These are phyloP conservation scores for Candida awuae DNA, from an alignment of 805 yeast species.

Conservation along the genomic window DNA sequence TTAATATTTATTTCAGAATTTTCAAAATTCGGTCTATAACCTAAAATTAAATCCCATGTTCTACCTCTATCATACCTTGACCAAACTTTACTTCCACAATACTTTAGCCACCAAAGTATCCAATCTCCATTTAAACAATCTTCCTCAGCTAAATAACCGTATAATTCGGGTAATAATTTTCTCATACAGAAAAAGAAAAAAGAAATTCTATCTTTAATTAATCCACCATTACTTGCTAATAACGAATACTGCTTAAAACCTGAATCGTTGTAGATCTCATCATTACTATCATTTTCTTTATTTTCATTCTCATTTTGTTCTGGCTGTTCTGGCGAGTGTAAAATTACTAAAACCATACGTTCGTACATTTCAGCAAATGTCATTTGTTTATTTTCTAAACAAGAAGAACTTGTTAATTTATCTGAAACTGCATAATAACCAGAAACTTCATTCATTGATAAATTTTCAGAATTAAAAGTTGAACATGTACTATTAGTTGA, in stretches of 20 bases:
- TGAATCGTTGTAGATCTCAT: background rate
- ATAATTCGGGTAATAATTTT: conserved; percentile 64
- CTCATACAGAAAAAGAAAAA: conserved; percentile 59
- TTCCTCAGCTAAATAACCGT: conserved; percentile 71
- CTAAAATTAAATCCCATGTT: conserved; percentile 80
- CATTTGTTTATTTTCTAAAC: conserved; percentile 31
- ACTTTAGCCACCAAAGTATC: conserved; percentile 93
- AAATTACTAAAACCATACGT: conserved; percentile 61
- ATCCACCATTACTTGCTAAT: conserved; percentile 40
- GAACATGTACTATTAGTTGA: conserved; percentile 16
- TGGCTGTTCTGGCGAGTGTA: conserved; percentile 59
- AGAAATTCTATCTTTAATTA: conserved; percentile 57
- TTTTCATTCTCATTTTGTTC: conserved; percentile 8
- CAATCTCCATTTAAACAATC: conserved; percentile 75
- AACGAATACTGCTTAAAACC: conserved; percentile 15
- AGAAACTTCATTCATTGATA: conserved; percentile 17
- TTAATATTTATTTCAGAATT: conserved; percentile 21
- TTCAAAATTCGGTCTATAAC: conserved; percentile 50
- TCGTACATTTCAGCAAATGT: conserved; percentile 65
- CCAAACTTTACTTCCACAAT: conserved; percentile 81
- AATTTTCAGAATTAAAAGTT: conserved; percentile 18
- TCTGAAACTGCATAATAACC: conserved; percentile 21
- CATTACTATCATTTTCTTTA: background rate
- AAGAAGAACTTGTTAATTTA: conserved; percentile 14
- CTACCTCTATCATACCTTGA: conserved; percentile 76